Conservation (phyloP, 495 filamentous ascomycete genomes). For the Neurospora discreta region DNA sequence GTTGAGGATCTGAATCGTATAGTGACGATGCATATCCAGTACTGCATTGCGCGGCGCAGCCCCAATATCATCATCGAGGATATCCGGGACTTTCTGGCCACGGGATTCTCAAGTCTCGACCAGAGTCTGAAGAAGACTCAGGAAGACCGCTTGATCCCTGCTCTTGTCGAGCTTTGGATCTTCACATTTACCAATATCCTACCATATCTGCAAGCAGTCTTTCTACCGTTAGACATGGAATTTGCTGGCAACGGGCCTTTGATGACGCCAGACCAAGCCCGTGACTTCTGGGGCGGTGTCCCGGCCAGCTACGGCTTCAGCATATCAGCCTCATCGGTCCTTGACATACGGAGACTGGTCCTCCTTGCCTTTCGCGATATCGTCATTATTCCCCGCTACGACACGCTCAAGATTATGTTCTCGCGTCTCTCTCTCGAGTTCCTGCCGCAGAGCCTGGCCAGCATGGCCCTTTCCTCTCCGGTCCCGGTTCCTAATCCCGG, state of each 20-base stretch:
- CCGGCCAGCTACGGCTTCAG: slow-evolving; percentile 22
- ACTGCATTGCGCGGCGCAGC: slow-evolving; percentile 56
- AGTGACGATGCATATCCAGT: slow-evolving; percentile 67
- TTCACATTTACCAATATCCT: slow-evolving; percentile 80
- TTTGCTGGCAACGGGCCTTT: slow-evolving; percentile 75
- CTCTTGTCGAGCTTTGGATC: slow-evolving; percentile 88
- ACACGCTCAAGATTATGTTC: slow-evolving; percentile 79
- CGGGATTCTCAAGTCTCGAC: slow-evolving; percentile 79
- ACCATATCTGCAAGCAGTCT: slow-evolving; percentile 93
- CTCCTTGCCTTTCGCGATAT: slow-evolving; percentile 83
- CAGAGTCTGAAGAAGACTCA: slow-evolving; percentile 63
- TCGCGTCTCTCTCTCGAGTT: slow-evolving; percentile 79
- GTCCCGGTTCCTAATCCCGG: slow-evolving; percentile 28
- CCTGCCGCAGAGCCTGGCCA: slow-evolving; percentile 51
- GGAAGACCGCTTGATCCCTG: slow-evolving; percentile 74
- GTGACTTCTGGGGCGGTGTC: slow-evolving; percentile 76
- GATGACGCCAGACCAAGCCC: slow-evolving; percentile 62
- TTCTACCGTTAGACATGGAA: slow-evolving; percentile 87
- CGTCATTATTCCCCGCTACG: slow-evolving; percentile 75
- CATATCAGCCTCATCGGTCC: slow-evolving; percentile 32
- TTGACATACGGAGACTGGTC: slow-evolving; percentile 82
- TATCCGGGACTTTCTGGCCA: slow-evolving; percentile 63
- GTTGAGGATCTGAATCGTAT: slow-evolving; percentile 92
- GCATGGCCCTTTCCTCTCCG: slow-evolving; percentile 32
- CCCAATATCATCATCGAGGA: slow-evolving; percentile 68